Conservation (phyloP, 495 filamentous ascomycete genomes). For the Jackrogersella multiformis region DNA sequence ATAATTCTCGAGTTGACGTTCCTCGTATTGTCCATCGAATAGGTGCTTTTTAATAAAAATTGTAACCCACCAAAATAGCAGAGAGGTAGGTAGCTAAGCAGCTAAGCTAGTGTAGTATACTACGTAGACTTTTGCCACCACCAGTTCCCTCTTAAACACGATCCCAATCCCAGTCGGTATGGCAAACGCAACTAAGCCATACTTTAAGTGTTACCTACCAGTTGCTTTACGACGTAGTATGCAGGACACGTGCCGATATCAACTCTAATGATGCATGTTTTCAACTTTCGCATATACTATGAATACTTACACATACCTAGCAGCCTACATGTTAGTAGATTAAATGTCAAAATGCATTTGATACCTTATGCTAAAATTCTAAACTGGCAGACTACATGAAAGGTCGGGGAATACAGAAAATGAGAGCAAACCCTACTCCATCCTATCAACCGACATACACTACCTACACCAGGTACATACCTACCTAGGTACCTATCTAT, state of each 20-base stretch:
- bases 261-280: slow-evolving; percentile 26
- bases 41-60: background rate
- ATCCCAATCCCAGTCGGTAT: slow-evolving; percentile 21
- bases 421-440: background rate
- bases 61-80: slow-evolving; percentile 30
- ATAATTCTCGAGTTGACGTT: slow-evolving; percentile 16
- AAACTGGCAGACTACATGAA: too few species aligned
- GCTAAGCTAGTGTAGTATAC: slow-evolving; percentile 24
- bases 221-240: slow-evolving; percentile 21
- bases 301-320: background rate
- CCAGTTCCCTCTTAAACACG: slow-evolving; percentile 27
- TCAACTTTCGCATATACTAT: slow-evolving; percentile 12
- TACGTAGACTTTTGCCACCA: slow-evolving; percentile 9
- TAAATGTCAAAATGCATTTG: too few species aligned
- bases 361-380: too few species aligned
- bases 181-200: slow-evolving; percentile 13
- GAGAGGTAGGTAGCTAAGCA: slow-evolving; percentile 8
- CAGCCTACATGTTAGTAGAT: background rate
- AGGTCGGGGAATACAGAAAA: background rate
- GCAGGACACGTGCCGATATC: slow-evolving; percentile 30
- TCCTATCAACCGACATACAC: background rate
- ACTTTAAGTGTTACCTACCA: too few species aligned
- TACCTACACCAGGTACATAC: too few species aligned
- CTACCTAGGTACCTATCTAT: too few species aligned
- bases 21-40: slow-evolving; percentile 17